Conservation (phyloP, 306 rosid genomes). For the Astragalus membranaceus region DNA sequence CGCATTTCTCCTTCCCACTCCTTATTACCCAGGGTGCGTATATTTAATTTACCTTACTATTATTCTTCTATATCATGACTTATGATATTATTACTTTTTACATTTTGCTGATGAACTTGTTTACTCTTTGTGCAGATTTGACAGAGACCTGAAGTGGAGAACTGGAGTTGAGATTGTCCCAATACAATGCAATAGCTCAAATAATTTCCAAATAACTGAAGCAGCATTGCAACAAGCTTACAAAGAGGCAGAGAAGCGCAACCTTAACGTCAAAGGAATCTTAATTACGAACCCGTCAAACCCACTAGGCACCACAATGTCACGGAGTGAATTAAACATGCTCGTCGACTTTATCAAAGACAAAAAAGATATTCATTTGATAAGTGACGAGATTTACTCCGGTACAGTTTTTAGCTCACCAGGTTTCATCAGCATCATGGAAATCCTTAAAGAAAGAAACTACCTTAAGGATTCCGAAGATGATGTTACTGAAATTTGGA, state of each 20-base stretch:
- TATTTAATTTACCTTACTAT: too few relatives aligned
- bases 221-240: slow-evolving; percentile 44
- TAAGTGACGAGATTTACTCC: slow-evolving; percentile 83
- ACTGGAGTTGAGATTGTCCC: slow-evolving; percentile 75
- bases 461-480: not conserved
- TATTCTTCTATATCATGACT: too few relatives aligned
- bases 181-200: slow-evolving; percentile 64
- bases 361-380: slow-evolving; percentile 49
- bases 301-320: slow-evolving; percentile 74
- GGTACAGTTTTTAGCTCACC: slow-evolving; percentile 75
- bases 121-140: slow-evolving; percentile 49
- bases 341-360: slow-evolving; percentile 44
- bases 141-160: slow-evolving; percentile 84
- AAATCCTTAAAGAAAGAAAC: slow-evolving; percentile 43
- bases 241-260: slow-evolving; percentile 42
- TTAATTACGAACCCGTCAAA: slow-evolving; percentile 86
- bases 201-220: slow-evolving; percentile 65
- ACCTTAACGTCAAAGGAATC: slow-evolving; percentile 71
- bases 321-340: slow-evolving; percentile 46
- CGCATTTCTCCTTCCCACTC: slow-evolving; percentile 77
- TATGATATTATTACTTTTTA: not conserved
- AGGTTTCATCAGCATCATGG: slow-evolving; percentile 55
- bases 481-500: not conserved
- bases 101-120: slow-evolving; percentile 18
- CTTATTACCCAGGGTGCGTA: slow-evolving; percentile 75